Evolutionary conservation across 139 green algal species (phyloP).

Genomic region (Pleodorina starrii): DNA sequence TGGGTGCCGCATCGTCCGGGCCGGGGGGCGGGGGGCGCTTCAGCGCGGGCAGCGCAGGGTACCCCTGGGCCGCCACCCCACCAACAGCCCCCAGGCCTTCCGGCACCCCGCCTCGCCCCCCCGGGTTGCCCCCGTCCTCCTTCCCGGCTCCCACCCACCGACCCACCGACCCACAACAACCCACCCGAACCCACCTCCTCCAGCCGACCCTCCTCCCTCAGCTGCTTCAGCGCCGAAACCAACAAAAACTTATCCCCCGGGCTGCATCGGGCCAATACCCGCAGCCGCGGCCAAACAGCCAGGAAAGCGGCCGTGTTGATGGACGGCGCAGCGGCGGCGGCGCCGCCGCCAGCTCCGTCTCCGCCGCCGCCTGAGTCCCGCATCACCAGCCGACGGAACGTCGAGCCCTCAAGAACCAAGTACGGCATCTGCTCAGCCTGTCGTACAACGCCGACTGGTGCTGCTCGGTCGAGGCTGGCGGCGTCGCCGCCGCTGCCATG

Average conservation of each 20-base stretch:
- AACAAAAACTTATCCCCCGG: conserved; percentile 95
- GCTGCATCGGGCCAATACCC: conserved; percentile 92
- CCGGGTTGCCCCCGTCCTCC: neutral
- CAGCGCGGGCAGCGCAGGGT: no score
- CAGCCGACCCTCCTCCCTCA: conserved; percentile 37
- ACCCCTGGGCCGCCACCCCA: no score
- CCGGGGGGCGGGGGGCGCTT: no score
- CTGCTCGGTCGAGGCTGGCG: neutral
- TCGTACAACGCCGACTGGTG: neutral
- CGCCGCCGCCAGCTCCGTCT: neutral
- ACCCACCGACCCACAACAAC: no score
- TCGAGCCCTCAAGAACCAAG: conserved; percentile 54
- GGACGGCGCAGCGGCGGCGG: neutral
- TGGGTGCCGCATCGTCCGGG: no score
- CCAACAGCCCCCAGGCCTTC: no score
- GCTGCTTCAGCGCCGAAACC: conserved; percentile 69
- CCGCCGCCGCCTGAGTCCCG: neutral
- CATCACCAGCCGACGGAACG: conserved; percentile 73
- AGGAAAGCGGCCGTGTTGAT: neutral
- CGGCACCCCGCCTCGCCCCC: no score
- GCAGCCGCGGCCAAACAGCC: conserved; percentile 81
- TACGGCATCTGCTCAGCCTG: neutral
- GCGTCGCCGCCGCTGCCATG: neutral
- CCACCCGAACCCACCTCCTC: conserved; percentile 54
- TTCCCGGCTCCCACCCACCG: conserved; percentile 65